phyloP scores from a whole-genome alignment of 495 filamentous ascomycete genomes.

The Pseudomonodictys pantanalensis region DNA sequence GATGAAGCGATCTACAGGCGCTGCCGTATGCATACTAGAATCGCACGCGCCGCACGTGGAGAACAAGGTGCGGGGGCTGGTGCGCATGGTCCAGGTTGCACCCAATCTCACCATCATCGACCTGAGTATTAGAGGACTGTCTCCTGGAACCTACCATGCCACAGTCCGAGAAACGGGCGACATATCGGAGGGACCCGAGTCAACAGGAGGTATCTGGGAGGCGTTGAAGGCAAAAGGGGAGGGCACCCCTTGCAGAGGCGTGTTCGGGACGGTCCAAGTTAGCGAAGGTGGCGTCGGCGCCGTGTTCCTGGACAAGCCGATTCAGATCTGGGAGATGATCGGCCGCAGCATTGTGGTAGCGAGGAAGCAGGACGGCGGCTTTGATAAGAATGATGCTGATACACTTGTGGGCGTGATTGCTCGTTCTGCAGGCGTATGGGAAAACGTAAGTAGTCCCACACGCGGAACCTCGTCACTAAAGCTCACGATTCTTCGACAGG shows the following conservation, averaged over 20 bases:
- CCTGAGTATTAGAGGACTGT: constrained; percentile 80
- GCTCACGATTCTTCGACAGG: too few relatives aligned
- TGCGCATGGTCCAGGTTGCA: constrained; percentile 46
- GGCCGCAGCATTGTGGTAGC: constrained; percentile 84
- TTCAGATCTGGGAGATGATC: constrained; percentile 94
- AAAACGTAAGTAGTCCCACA: too few relatives aligned
- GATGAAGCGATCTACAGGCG: constrained; percentile 53
- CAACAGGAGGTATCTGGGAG: constrained; percentile 82
- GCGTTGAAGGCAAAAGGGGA: constrained; percentile 50
- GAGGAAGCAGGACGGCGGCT: constrained; percentile 53
- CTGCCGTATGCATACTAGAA: constrained; percentile 95
- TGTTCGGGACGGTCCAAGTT: constrained; percentile 74
- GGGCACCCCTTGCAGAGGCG: constrained; percentile 55
- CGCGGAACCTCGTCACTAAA: too few relatives aligned
- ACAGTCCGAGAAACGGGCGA: constrained; percentile 85
- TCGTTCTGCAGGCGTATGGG: constrained; percentile 82
- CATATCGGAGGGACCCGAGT: constrained; percentile 76
- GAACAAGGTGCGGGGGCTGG: constrained; percentile 42
- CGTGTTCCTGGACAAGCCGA: constrained; percentile 72
- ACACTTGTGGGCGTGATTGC: constrained; percentile 91
- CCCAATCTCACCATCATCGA: constrained; percentile 74
- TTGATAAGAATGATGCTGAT: constrained; percentile 68
- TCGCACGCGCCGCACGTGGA: constrained; percentile 60
- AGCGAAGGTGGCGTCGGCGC: constrained; percentile 63
- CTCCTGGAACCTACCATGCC: constrained; percentile 75